phyloP scores from a whole-genome alignment of 1,284 basidiomycete genomes.

The Moesziomyces antarcticus region DNA sequence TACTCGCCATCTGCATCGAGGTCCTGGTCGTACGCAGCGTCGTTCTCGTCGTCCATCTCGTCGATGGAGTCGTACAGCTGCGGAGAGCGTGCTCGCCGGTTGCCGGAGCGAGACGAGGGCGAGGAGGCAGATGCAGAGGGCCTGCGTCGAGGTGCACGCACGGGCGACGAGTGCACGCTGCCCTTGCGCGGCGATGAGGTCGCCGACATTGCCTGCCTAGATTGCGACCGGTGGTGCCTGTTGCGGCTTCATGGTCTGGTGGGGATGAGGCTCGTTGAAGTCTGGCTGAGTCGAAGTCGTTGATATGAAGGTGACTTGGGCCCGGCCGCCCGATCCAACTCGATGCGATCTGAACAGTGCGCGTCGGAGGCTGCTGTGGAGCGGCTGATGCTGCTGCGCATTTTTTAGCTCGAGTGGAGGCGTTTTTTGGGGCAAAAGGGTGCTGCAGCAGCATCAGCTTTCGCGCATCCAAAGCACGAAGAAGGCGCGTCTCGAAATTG shows the following conservation, averaged over 20 bases:
- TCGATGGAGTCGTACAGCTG: neutral
- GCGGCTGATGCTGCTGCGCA: too few species aligned
- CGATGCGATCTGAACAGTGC: too few species aligned
- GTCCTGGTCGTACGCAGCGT: constrained; percentile 30
- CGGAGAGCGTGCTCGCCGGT: neutral
- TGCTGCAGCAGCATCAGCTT: too few species aligned
- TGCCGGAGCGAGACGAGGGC: constrained; percentile 14
- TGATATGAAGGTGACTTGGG: neutral
- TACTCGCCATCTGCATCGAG: constrained; percentile 32
- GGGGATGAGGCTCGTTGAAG: neutral
- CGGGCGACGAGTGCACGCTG: constrained; percentile 1
- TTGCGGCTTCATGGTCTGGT: neutral
- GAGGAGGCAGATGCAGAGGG: constrained; percentile 1
- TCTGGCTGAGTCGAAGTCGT: neutral
- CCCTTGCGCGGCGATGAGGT: constrained; percentile 14
- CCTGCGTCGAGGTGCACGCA: constrained; percentile 1
- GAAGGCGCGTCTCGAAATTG: too few species aligned
- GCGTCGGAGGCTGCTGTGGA: too few species aligned
- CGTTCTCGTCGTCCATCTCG: constrained; percentile 8
- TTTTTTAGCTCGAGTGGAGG: too few species aligned
- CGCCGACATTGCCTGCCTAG: constrained; percentile 9
- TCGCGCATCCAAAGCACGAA: too few species aligned
- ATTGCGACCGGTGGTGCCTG: neutral
- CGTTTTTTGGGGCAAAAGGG: too few species aligned
- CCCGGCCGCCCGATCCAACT: too few species aligned